Base-by-base conservation (phyloP, 805 yeast genomes). In the Trichomonascus vanleenenianus region DNA sequence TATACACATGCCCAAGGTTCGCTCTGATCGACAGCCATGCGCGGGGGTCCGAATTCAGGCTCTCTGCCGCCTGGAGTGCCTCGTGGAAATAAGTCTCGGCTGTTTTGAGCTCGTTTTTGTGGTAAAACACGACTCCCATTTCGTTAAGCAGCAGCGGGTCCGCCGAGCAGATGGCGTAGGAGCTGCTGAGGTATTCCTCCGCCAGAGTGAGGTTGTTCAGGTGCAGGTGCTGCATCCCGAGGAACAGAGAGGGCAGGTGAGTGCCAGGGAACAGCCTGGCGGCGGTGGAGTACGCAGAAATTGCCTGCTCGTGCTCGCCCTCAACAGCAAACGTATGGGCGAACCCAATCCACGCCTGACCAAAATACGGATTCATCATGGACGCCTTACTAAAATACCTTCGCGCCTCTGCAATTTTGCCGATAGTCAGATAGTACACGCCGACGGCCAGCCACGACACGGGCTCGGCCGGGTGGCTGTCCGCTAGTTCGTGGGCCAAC, bases 241-340 rank as follows among this genome's bases (percentile, higher is more conserved):
- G 70, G 56, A 85, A 91, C 48, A 93, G 66, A 57, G 84, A 79
- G 1, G 98, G 97, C 40, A 89, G 66, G 61, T 93, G 97, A 2
- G 89, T 81, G 1, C 71, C 71, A 16, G 66, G 73, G 57, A 93
- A 93, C 37, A 89, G 72, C 50, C 96, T 70, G 1, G 96, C 87
- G 0, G 97, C 97, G 10, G 95, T 89, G 1, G 97, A 89, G 64
- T 89, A 93, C 0, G 97, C 97, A 46, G 96, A 83, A 18, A 93
- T 83, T 1, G 97, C 97, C 64, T 93, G 97, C 62, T 93, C 99
- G 62, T 93, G 97, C 64, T 93, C 99, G n/a, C 96, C 95, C 62
- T 93, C 98, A 2, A 85, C 82, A 0, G 96, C 96, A 74, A 89
- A 93, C 0, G 97, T 89, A 58, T 91, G 97, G 1, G 97, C 97